Conservation (phyloP, 345 rosid species). For the Moringa oleifera region DNA sequence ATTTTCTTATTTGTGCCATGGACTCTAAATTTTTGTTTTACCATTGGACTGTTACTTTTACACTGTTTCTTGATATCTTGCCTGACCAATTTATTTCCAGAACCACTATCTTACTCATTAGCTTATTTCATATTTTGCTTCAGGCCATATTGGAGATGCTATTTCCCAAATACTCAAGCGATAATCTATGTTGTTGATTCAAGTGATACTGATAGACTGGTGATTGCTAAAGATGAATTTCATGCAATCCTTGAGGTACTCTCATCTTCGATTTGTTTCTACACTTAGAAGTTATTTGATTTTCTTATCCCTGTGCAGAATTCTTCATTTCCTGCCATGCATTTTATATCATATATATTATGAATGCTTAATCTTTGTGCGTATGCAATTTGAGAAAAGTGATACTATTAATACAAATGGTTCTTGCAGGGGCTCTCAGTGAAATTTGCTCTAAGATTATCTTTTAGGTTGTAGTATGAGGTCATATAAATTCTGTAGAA, state of each 20-base stretch:
- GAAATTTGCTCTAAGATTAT: too few species aligned
- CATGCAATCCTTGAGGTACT: conserved; percentile 76
- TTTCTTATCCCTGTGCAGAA: background rate
- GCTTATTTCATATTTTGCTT: conserved; percentile 10
- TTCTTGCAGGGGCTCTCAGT: background rate
- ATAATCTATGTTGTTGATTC: conserved; percentile 77
- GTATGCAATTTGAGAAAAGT: background rate
- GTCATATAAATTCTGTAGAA: too few species aligned
- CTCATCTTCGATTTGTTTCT: conserved; percentile 1
- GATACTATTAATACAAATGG: background rate
- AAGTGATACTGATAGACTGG: conserved; percentile 68
- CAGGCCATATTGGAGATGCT: conserved; percentile 90
- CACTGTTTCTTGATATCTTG: conserved; percentile 7
- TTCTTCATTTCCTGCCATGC: background rate
- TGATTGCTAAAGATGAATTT: conserved; percentile 72
- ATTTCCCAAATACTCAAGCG: conserved; percentile 80
- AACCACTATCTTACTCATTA: conserved; percentile 1
- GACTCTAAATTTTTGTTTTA: background rate
- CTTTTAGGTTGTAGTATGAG: background rate
- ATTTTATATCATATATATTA: background rate
- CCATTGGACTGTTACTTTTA: background rate
- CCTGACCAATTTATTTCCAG: conserved; percentile 7
- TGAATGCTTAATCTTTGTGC: background rate
- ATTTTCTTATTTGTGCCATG: background rate
- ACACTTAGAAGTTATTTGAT: background rate